Evolutionary conservation across 2,329 filamentous ascomycete species (phyloP).

Genomic region (Orbilia ellipsospora): DNA sequence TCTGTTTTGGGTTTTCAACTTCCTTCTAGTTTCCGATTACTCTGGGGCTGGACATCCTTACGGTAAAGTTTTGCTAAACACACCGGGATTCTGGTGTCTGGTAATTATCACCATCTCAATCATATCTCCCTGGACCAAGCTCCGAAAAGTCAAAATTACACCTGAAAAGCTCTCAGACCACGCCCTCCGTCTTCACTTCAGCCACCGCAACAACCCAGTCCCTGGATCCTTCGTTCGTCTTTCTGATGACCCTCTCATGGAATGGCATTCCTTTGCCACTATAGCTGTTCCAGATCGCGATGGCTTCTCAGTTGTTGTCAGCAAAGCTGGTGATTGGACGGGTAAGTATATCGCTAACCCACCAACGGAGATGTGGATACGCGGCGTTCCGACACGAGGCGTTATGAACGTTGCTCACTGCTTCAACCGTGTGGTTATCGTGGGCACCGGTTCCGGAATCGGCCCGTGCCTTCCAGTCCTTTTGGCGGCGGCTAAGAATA

Average conservation of each 20-base stretch:
- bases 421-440: constrained; percentile 61
- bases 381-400: constrained; percentile 69
- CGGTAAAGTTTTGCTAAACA: constrained; percentile 62
- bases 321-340: constrained; percentile 82
- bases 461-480: constrained; percentile 62
- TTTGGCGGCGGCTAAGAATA: constrained; percentile 58
- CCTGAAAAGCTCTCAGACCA: constrained; percentile 77
- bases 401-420: constrained; percentile 61
- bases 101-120: constrained; percentile 73
- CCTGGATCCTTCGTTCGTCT: constrained; percentile 71
- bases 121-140: constrained; percentile 77
- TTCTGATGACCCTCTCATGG: constrained; percentile 72
- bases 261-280: constrained; percentile 81
- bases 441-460: constrained; percentile 63
- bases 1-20: constrained; percentile 73
- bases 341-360: constrained; percentile 71
- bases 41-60: constrained; percentile 59
- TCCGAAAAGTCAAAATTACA: constrained; percentile 74
- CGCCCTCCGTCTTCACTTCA: constrained; percentile 77
- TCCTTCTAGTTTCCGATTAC: constrained; percentile 64
- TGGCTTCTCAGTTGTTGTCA: constrained; percentile 76
- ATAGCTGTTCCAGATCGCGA: constrained; percentile 71
- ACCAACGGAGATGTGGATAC: constrained; percentile 73
- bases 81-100: constrained; percentile 75
- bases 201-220: constrained; percentile 69